Conservation (phyloP, 2,329 filamentous ascomycete species). For the Ascochyta clinopodiicola region DNA sequence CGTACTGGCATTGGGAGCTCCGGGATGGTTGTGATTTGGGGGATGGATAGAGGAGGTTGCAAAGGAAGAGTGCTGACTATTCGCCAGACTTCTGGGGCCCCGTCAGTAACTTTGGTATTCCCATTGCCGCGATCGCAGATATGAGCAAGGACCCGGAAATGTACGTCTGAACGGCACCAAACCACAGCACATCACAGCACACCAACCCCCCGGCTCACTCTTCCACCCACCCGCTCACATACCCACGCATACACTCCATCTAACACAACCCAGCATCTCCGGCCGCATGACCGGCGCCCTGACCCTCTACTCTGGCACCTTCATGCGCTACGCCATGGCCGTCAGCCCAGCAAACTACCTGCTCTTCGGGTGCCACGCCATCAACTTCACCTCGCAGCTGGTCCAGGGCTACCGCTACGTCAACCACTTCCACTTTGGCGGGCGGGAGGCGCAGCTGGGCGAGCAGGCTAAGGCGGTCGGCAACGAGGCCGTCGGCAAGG, state of each 20-base stretch:
- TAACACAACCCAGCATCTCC: slow-evolving; percentile 61
- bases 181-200: neutral
- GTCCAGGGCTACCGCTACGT: slow-evolving; percentile 68
- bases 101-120: slow-evolving; percentile 61
- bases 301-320: slow-evolving; percentile 66
- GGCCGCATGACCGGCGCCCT: slow-evolving; percentile 69
- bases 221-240: neutral
- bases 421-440: slow-evolving; percentile 64
- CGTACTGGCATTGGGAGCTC: no score
- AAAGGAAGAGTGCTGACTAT: slow-evolving; percentile 11
- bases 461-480: slow-evolving; percentile 40
- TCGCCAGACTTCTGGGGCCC: slow-evolving; percentile 60
- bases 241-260: neutral
- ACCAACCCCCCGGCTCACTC: no score
- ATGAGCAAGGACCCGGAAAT: slow-evolving; percentile 61
- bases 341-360: slow-evolving; percentile 70
- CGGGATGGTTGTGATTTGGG: no score
- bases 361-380: slow-evolving; percentile 70
- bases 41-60: neutral
- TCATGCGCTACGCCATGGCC: slow-evolving; percentile 72
- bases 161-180: slow-evolving; percentile 42
- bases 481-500: slow-evolving; percentile 9
- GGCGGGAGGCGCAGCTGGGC: slow-evolving; percentile 47
- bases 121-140: slow-evolving; percentile 61
- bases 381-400: slow-evolving; percentile 68